Percentiles rank a stretch among this genome's conserved stretches.
Evolutionary conservation across 331 rosid species (phyloP).

Genomic region (Cydonia oblonga): DNA sequence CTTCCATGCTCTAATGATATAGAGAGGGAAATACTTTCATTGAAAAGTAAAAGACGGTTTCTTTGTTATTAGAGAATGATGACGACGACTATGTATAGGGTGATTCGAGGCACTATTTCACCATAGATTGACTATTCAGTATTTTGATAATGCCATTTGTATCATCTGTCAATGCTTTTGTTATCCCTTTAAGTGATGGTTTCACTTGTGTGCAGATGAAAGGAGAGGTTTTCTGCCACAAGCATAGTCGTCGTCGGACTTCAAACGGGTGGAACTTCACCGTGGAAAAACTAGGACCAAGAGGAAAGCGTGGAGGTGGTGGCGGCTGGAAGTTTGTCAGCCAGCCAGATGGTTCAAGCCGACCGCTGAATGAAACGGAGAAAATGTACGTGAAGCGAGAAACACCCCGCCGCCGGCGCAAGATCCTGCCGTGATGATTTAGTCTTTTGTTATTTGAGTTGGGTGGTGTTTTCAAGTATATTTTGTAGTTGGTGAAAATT

Average conservation of each 20-base stretch:
- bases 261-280: slow-evolving; percentile 77
- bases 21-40: background rate
- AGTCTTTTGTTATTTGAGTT: background rate
- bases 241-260: slow-evolving; percentile 62
- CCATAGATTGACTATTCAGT: background rate
- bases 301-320: slow-evolving; percentile 72
- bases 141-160: background rate
- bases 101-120: too few relatives aligned
- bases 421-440: slow-evolving; percentile 58
- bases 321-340: slow-evolving; percentile 94
- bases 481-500: background rate
- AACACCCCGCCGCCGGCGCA: slow-evolving; percentile 69
- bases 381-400: slow-evolving; percentile 79
- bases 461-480: background rate
- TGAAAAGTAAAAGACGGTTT: background rate
- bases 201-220: slow-evolving; percentile 46
- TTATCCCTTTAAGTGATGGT: slow-evolving; percentile 2
- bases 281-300: slow-evolving; percentile 70
- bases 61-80: background rate
- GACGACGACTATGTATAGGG: too few relatives aligned
- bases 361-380: slow-evolving; percentile 80
- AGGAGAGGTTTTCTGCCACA: slow-evolving; percentile 84
- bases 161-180: background rate
- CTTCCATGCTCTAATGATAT: background rate
- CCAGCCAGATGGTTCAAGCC: slow-evolving; percentile 79